Conservation (phyloP, 371 early-diverging fungal genomes). For the Mortierella sp. region DNA sequence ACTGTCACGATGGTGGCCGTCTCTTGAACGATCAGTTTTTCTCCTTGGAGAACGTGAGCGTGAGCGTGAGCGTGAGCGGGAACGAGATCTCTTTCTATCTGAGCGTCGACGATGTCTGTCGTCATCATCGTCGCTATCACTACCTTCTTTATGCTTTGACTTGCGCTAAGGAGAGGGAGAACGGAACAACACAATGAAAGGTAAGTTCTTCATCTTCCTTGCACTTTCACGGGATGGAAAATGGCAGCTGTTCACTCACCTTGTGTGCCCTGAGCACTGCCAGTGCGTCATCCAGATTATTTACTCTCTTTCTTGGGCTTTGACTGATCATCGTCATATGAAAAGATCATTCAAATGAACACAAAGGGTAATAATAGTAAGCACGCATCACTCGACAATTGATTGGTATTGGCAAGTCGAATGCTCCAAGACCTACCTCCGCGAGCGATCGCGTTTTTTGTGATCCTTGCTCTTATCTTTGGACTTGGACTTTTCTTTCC, state of each 20-base stretch:
- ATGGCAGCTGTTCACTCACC: constrained; percentile 3
- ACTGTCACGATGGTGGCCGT: constrained; percentile 7
- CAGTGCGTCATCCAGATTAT: constrained; percentile 38
- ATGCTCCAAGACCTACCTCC: constrained; percentile 24
- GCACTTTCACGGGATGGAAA: background rate
- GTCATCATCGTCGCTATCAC: background rate
- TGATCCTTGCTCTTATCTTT: constrained; percentile 10
- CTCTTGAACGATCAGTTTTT: background rate
- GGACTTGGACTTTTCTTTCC: constrained; percentile 9
- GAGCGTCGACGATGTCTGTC: constrained; percentile 3
- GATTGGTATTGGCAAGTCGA: too few species aligned
- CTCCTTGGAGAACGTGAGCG: constrained; percentile 20
- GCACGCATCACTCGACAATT: too few species aligned
- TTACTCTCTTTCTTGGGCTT: constrained; percentile 33
- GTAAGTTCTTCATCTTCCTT: background rate
- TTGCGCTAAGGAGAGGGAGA: background rate
- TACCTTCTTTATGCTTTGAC: background rate
- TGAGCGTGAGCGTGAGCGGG: constrained; percentile 18
- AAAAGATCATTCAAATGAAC: too few species aligned
- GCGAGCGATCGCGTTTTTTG: constrained; percentile 25
- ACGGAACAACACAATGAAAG: too few species aligned
- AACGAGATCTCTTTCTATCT: constrained; percentile 6
- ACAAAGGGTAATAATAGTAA: too few species aligned
- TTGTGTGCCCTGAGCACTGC: constrained; percentile 49
- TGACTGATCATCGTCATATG: constrained; percentile 3